Evolutionary conservation across 805 yeast species (phyloP).

Genomic region (Suhomyces xylopsoci): DNA sequence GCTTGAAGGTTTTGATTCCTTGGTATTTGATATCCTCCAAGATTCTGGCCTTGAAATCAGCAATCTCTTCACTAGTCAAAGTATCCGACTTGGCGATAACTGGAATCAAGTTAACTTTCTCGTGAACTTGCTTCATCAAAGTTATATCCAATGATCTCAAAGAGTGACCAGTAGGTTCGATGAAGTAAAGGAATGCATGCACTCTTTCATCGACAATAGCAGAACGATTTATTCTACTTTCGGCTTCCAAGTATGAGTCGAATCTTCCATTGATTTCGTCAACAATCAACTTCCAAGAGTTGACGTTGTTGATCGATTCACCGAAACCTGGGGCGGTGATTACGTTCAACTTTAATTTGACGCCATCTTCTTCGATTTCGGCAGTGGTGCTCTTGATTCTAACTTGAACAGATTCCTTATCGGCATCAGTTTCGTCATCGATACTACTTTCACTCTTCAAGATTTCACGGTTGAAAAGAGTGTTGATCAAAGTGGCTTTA

Average conservation of each 20-base stretch:
- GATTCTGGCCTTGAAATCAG: constrained; percentile 71
- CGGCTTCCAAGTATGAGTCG: constrained; percentile 85
- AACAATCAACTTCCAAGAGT: constrained; percentile 86
- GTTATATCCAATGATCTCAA: constrained; percentile 84
- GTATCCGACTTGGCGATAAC: constrained; percentile 94
- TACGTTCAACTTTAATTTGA: constrained; percentile 76
- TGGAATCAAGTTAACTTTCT: constrained; percentile 91
- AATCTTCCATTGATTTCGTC: constrained; percentile 85
- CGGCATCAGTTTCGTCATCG: constrained; percentile 15
- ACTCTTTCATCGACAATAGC: constrained; percentile 75
- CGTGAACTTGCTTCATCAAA: constrained; percentile 83
- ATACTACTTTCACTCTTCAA: constrained; percentile 34
- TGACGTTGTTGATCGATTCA: constrained; percentile 69
- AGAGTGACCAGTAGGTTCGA: constrained; percentile 96
- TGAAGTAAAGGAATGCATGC: constrained; percentile 90
- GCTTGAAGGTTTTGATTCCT: constrained; percentile 69
- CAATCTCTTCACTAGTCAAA: constrained; percentile 80
- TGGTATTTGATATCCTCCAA: constrained; percentile 72
- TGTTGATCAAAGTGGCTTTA: constrained; percentile 86
- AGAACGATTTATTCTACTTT: constrained; percentile 76
- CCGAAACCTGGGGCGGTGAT: constrained; percentile 95
- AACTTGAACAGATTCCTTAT: constrained; percentile 36
- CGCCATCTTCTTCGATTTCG: constrained; percentile 85
- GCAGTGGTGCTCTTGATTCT: constrained; percentile 57
- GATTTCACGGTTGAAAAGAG: constrained; percentile 60